phyloP scores from a whole-genome alignment of 2,329 filamentous ascomycete genomes.

The Colletotrichum cordylinicola region DNA sequence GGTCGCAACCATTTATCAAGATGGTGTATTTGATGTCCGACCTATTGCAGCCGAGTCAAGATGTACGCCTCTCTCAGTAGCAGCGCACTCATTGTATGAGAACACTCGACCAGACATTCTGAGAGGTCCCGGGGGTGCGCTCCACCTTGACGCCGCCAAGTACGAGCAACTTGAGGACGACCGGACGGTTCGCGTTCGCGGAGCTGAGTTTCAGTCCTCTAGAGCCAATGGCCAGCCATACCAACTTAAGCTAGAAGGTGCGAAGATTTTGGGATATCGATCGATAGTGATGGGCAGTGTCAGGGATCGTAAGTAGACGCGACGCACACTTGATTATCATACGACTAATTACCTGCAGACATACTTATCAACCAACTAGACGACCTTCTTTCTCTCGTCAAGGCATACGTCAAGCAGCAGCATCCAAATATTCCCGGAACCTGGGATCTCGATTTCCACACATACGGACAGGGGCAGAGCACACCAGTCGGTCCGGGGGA shows the following conservation, averaged over 20 bases:
- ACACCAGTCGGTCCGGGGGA: constrained; percentile 30
- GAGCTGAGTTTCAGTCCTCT: not conserved
- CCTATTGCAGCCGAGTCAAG: not conserved
- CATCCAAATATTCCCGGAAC: not conserved
- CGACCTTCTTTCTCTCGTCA: not conserved
- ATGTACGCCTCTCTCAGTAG: not conserved
- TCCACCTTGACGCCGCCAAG: not conserved
- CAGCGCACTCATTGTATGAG: not conserved
- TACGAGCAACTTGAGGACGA: not conserved
- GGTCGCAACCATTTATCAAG: not conserved
- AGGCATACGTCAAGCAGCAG: not conserved
- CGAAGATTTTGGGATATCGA: not conserved
- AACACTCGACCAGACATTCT: not conserved
- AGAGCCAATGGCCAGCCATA: not conserved
- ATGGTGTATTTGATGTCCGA: not conserved
- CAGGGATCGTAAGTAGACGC: not conserved
- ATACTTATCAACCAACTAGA: not conserved
- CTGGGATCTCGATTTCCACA: not conserved
- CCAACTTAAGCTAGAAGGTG: not conserved
- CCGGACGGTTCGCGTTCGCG: not conserved
- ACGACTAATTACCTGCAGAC: not conserved
- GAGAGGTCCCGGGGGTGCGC: not conserved
- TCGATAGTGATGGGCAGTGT: not conserved
- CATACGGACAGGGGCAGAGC: not conserved
- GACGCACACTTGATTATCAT: not conserved